Base-by-base conservation (phyloP, 805 yeast species). In the Priceomyces carsonii region DNA sequence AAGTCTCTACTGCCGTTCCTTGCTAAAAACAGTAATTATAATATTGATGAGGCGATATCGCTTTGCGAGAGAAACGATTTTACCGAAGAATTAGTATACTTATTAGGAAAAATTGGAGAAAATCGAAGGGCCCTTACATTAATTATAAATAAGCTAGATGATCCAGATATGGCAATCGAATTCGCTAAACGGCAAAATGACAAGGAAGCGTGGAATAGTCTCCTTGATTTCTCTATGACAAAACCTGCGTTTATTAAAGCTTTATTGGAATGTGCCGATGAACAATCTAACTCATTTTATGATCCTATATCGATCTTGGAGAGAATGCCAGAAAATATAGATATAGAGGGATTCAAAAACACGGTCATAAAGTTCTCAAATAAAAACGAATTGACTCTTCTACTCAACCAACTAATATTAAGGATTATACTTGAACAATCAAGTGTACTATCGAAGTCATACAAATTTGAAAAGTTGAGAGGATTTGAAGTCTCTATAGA, bases 41-140 rank as follows among this genome's bases (percentile, higher is more conserved):
- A 85, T 42, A 75, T 89, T 27, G 84, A 79, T 26, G 47, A 55
- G 20, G 95, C 96, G 0, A 76, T 90, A n/a, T 57, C 62, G 9
- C 55, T 82, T 1, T 86, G 95, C 49, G 79, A 80, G 40, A 39
- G 54, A 8, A 63, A 70, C 15, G 69, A 70, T 1, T 70, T 74
- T 26, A 71, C 70, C 26, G 78, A 82, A 26, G 98, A 91, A 50
- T 66, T 89, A 26, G 95, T 93, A 0, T 89, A 79, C 50, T 59
- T 93, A 19, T 71, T 87, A 42, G 95, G 95, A 4, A 78, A 79
- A 48, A 80, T 85, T 17, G 98, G 99, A 1, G 85, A 85, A 45
- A 79, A 81, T 38, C 73, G 73, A 42, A 75, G 78, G 42, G 98
- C 98, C 0, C 61, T 91, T 48, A 73, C 69, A 38, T 65, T 93